Percentiles rank a stretch among this genome's conserved stretches.
These are phyloP conservation scores for Anthoceros angustus DNA, from an alignment of 225 moss, liverwort and hornwort genomes.

Conservation along the genomic window DNA sequence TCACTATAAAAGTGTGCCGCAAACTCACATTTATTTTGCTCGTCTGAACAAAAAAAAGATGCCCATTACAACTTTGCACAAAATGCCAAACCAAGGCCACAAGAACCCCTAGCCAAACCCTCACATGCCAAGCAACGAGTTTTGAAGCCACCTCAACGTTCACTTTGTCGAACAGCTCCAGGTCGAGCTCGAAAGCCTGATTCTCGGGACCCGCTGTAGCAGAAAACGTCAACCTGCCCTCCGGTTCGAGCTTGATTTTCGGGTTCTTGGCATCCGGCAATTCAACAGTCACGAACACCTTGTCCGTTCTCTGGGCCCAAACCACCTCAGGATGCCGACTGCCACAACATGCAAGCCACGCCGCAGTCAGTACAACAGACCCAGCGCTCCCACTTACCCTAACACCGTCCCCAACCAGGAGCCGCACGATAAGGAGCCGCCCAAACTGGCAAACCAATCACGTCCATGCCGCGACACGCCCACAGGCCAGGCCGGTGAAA, in stretches of 20 bases:
- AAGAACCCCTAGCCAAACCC: neutral
- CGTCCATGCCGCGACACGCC: no score
- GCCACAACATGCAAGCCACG: neutral
- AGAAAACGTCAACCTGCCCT: constrained; percentile 51
- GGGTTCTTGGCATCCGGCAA: constrained; percentile 69
- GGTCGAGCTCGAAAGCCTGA: constrained; percentile 58
- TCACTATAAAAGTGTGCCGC: constrained; percentile 50
- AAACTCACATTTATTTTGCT: constrained; percentile 49
- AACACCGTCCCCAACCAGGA: no score
- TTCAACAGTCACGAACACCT: constrained; percentile 78
- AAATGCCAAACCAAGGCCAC: neutral
- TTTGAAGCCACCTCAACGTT: constrained; percentile 31
- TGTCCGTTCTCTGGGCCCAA: constrained; percentile 91
- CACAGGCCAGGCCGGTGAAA: no score
- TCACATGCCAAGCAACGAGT: neutral
- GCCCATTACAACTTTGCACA: neutral
- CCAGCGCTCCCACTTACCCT: neutral
- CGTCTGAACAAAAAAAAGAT: constrained; percentile 12
- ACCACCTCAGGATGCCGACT: constrained; percentile 83
- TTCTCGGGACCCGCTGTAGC: constrained; percentile 46
- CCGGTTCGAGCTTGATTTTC: constrained; percentile 62
- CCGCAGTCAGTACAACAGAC: neutral
- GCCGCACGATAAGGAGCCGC: no score
- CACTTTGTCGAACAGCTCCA: constrained; percentile 47
- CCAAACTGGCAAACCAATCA: no score